Percentiles rank a stretch among this genome's conserved stretches.
These are phyloP conservation scores for Magnaporthiopsis rhizophila DNA, from an alignment of 2,329 filamentous ascomycete genomes.

Conservation along the genomic window DNA sequence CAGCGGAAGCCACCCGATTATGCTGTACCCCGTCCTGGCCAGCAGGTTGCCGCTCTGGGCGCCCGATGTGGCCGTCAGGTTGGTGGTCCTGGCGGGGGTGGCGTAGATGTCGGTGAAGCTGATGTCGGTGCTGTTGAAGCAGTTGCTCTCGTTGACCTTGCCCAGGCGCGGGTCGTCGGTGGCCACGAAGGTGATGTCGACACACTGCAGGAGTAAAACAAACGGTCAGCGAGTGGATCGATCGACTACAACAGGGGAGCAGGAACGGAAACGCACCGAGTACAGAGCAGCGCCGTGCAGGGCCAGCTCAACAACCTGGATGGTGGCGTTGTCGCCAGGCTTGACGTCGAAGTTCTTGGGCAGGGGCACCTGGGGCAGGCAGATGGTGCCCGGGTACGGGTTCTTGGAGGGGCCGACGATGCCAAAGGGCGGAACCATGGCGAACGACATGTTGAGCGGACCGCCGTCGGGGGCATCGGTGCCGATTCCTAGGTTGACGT, in stretches of 20 bases:
- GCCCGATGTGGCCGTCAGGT: conserved; percentile 24
- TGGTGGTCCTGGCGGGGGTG: conserved; percentile 27
- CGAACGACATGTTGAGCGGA: conserved; percentile 79
- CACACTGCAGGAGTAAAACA: conserved; percentile 53
- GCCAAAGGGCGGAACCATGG: conserved; percentile 74
- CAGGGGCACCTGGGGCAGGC: conserved; percentile 80
- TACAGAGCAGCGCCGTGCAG: conserved; percentile 77
- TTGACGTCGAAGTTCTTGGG: conserved; percentile 64
- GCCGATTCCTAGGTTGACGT: conserved; percentile 85
- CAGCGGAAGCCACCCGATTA: conserved; percentile 34
- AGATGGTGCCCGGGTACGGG: conserved; percentile 83
- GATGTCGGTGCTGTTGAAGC: conserved; percentile 77
- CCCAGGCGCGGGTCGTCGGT: conserved; percentile 59
- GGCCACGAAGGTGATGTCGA: conserved; percentile 86
- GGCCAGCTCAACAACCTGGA: conserved; percentile 78
- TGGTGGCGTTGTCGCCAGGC: conserved; percentile 81
- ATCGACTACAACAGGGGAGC: too few species aligned
- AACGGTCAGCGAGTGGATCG: neutral
- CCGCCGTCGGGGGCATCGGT: conserved; percentile 52
- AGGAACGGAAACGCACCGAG: conserved; percentile 47
- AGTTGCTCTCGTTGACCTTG: conserved; percentile 73
- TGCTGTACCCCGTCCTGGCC: conserved; percentile 18
- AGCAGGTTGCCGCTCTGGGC: conserved; percentile 15
- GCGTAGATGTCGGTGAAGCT: conserved; percentile 70
- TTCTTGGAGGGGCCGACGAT: conserved; percentile 73